Evolutionary conservation across 345 rosid genomes (phyloP).

Genomic region (Streptanthus diversifolius): DNA sequence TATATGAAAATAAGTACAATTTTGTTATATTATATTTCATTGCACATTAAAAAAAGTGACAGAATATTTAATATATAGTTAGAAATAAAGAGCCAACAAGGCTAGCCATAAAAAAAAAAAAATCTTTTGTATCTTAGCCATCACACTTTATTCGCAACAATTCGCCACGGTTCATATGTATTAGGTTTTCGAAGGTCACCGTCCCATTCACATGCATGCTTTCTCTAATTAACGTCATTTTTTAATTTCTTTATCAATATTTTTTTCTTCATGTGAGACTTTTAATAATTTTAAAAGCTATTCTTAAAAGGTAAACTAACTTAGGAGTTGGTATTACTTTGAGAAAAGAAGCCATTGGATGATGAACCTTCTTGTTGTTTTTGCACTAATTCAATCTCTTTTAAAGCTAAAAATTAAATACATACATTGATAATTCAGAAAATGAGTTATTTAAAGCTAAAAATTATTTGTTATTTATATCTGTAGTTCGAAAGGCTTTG

Average conservation of each 20-base stretch:
- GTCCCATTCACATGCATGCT: slow-evolving; percentile 25
- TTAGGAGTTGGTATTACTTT: slow-evolving; percentile 18
- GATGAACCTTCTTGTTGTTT: slow-evolving; percentile 7
- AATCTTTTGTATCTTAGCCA: background rate
- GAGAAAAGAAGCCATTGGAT: background rate
- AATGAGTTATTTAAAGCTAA: too few species aligned
- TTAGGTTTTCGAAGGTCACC: slow-evolving; percentile 22
- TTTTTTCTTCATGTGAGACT: slow-evolving; percentile 5
- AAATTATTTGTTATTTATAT: too few species aligned
- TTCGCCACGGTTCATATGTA: slow-evolving; percentile 24
- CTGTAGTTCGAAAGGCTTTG: too few species aligned
- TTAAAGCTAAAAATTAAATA: background rate
- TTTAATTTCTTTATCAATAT: background rate
- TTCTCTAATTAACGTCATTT: background rate
- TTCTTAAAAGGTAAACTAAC: slow-evolving; percentile 15
- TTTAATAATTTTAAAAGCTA: background rate
- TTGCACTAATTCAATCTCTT: background rate
- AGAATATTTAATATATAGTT: background rate
- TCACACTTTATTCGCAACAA: slow-evolving; percentile 23
- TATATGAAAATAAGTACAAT: background rate
- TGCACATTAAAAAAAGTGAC: background rate
- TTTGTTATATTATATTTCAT: background rate
- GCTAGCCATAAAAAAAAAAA: slow-evolving; percentile 7
- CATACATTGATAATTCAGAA: background rate
- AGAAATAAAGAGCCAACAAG: background rate